Conservation (phyloP, 148 eudicot genomes). For the Silene latifolia region DNA sequence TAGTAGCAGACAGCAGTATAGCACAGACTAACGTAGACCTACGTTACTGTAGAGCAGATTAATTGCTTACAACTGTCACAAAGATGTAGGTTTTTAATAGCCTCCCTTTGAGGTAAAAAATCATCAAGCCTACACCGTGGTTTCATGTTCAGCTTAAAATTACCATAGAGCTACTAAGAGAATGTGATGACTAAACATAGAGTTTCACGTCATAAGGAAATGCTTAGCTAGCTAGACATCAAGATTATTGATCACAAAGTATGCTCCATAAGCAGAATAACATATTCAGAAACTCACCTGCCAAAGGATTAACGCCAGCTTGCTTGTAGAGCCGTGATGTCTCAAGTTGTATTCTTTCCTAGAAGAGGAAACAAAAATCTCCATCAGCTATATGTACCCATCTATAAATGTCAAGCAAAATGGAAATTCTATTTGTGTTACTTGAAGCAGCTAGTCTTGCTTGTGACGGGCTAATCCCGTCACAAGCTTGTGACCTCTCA, state of each 20-base stretch:
- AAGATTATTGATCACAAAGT: not conserved
- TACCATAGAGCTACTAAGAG: not conserved
- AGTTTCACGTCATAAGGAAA: not conserved
- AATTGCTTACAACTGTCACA: not conserved
- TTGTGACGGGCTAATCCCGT: no score
- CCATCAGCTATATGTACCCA: not conserved
- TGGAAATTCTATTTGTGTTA: not conserved
- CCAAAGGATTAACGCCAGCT: constrained; percentile 98
- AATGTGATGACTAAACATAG: not conserved
- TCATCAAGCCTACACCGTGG: not conserved
- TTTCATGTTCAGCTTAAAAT: not conserved
- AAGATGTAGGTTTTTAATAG: not conserved
- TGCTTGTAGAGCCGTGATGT: constrained; percentile 69
- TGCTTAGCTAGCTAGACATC: not conserved
- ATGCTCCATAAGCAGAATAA: not conserved
- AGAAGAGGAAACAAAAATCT: constrained; percentile 21
- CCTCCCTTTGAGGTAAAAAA: not conserved
- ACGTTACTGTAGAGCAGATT: not conserved
- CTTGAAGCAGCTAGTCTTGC: no score
- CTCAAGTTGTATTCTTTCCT: constrained; percentile 88
- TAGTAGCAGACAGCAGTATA: not conserved
- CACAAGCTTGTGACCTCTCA: no score
- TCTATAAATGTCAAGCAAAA: not conserved
- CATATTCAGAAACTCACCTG: constrained; percentile 46
- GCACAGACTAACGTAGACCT: not conserved